A percentile compares a stretch with the other conserved stretches of the same genome.
Conservation (phyloP, 768 basidiomycete species). For the Asterophora lycoperdoides region DNA sequence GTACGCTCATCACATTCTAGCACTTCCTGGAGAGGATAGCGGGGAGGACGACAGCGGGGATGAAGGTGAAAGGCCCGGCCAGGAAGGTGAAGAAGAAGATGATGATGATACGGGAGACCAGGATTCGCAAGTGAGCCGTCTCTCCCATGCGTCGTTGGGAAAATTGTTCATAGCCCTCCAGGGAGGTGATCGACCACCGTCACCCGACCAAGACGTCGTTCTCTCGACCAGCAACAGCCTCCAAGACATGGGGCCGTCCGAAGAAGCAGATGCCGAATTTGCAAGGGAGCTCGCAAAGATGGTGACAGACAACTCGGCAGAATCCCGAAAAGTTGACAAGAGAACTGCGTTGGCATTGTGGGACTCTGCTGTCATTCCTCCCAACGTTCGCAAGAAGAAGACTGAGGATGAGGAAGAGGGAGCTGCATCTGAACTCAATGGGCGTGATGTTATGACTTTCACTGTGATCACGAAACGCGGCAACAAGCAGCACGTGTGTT, state of each 20-base stretch:
- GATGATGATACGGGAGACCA: slow-evolving; percentile 56
- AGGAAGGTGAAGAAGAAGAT: slow-evolving; percentile 52
- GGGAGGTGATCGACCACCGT: slow-evolving; percentile 68
- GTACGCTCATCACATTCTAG: slow-evolving; percentile 6
- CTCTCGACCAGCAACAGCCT: slow-evolving; percentile 49
- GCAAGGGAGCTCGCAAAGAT: slow-evolving; percentile 94
- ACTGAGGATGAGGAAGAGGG: slow-evolving; percentile 50
- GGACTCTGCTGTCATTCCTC: slow-evolving; percentile 80
- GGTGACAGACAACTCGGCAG: slow-evolving; percentile 81
- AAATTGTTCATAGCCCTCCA: slow-evolving; percentile 19
- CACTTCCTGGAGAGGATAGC: slow-evolving; percentile 43
- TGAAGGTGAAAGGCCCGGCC: slow-evolving; percentile 50
- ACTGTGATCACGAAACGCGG: slow-evolving; percentile 90
- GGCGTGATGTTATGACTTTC: slow-evolving; percentile 74
- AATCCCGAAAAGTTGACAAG: slow-evolving; percentile 83
- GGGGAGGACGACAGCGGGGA: slow-evolving; percentile 66
- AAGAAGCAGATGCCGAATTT: slow-evolving; percentile 91
- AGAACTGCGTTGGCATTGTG: slow-evolving; percentile 83
- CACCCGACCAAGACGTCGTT: slow-evolving; percentile 78
- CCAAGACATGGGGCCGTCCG: slow-evolving; percentile 79
- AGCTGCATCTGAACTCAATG: slow-evolving; percentile 30
- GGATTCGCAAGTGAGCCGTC: slow-evolving; percentile 50
- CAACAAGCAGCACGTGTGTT: slow-evolving; percentile 81
- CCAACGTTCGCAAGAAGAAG: slow-evolving; percentile 61
- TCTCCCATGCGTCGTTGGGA: not conserved